phyloP scores from a whole-genome alignment of 1,284 basidiomycete genomes.

The Trichosporon ovoides region DNA sequence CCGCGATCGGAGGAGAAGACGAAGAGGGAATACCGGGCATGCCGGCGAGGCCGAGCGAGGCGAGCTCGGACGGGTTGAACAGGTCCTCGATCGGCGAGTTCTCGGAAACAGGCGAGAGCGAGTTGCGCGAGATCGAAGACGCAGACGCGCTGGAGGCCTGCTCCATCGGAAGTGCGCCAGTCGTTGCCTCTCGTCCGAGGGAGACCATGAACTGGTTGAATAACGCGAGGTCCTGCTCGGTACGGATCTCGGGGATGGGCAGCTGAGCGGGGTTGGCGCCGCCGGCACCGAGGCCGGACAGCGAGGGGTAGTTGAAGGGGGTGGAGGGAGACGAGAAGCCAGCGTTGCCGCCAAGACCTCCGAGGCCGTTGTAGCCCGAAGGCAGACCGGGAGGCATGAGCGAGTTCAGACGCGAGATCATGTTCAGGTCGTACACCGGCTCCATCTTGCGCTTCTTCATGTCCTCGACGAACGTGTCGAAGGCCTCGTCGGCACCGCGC shows the following conservation, averaged over 20 bases:
- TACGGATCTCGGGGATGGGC: constrained; percentile 43
- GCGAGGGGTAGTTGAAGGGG: constrained; percentile 36
- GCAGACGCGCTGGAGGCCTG: constrained; percentile 17
- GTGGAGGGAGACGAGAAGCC: constrained; percentile 32
- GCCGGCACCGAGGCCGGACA: constrained; percentile 31
- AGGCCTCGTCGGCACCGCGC: constrained; percentile 29
- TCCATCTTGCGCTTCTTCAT: constrained; percentile 83
- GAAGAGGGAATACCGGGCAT: constrained; percentile 49
- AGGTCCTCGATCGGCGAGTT: constrained; percentile 41
- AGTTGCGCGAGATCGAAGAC: constrained; percentile 20
- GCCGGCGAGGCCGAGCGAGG: constrained; percentile 46
- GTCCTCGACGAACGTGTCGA: constrained; percentile 79
- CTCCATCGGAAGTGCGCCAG: constrained; percentile 19
- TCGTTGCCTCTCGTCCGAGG: constrained; percentile 45
- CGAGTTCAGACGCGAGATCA: constrained; percentile 43
- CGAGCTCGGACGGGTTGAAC: constrained; percentile 48
- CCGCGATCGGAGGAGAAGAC: constrained; percentile 1
- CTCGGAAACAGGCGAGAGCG: constrained; percentile 42
- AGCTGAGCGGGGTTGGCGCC: constrained; percentile 19
- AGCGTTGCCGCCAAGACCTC: not conserved
- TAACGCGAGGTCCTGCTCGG: constrained; percentile 45
- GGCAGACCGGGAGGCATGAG: constrained; percentile 30
- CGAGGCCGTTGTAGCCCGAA: constrained; percentile 9
- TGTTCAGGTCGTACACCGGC: constrained; percentile 66
- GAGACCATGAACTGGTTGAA: constrained; percentile 51